Evolutionary conservation across 1,284 basidiomycete genomes (phyloP), one percentile per base, ranked within the genome.

Genomic region (Sanghuangporus weigelae): DNA sequence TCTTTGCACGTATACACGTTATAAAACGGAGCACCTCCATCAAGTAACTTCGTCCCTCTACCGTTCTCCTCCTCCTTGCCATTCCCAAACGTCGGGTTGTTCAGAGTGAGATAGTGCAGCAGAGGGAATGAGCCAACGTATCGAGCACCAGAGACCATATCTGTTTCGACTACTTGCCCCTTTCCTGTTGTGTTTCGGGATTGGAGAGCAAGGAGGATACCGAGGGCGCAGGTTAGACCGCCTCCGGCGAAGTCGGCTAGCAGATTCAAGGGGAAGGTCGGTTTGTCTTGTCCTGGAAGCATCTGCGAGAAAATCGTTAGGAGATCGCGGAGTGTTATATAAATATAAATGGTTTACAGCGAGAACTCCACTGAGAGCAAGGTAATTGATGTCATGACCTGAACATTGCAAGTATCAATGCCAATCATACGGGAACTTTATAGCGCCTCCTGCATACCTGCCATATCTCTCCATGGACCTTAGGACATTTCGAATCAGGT

Each of bases 301-400:
- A 90, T 84, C 89, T 90, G 60, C 1, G 63, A 39, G 67, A 39
- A 7, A 16, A 6, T 7, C 26, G 16, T 36, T 10, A 26, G 7
- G 21, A 23, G 16, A 16, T 26, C 26, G 42, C 14, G 60, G 49
- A 63, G 36, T 19, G 7, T 48, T 16, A 55, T 31, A 44, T 51
- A 42, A 49, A 50, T 14, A 35, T 12, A 10, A 42, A 42, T 19
- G 0, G 72, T 84, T 66, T 69, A 89, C 89, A n/a, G 86, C 86
- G 10, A 93, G 77, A 5, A 90, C 80, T 0, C 92, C 92, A 66
- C 87, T 90, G 35, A 92, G 78, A 8, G 92, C 92, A n/a, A 93
- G 79, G 71, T 93, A 95, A 71, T 93, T 94, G 68, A 94, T 84
- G 71, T 95, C 92, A 71, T 94, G 92, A 23, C 88, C 87, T 90